phyloP scores from a whole-genome alignment of 2,329 filamentous ascomycete genomes.

The Xylaria sp. region DNA sequence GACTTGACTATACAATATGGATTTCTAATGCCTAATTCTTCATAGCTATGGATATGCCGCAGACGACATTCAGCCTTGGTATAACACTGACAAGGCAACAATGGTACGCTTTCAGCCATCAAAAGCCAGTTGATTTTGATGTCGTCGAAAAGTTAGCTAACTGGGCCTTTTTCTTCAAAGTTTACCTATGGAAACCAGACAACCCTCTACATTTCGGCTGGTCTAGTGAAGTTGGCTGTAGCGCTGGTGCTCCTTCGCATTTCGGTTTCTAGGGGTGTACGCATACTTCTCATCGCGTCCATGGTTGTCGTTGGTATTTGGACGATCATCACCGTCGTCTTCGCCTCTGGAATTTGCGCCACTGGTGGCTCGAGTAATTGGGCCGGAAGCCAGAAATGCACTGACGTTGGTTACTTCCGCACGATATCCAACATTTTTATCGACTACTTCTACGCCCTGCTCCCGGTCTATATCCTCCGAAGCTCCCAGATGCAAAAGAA shows the following conservation, averaged over 20 bases:
- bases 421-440: conserved; percentile 52
- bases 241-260: conserved; percentile 51
- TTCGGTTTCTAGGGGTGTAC: conserved; percentile 41
- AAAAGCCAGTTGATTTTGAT: neutral
- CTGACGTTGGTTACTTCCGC: conserved; percentile 48
- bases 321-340: conserved; percentile 50
- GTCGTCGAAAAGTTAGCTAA: conserved; percentile 29
- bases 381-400: conserved; percentile 46
- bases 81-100: conserved; percentile 37
- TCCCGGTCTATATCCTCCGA: conserved; percentile 49
- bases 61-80: conserved; percentile 43
- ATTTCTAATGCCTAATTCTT: conserved; percentile 8
- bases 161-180: conserved; percentile 31
- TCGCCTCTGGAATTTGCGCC: conserved; percentile 49
- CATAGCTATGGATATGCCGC: conserved; percentile 48
- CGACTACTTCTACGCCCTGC: conserved; percentile 51
- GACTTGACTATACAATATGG: neutral
- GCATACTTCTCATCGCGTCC: conserved; percentile 43
- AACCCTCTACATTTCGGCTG: conserved; percentile 49
- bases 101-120: conserved; percentile 31
- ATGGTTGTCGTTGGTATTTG: conserved; percentile 47
- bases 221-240: conserved; percentile 50
- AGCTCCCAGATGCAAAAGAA: conserved; percentile 45
- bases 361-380: conserved; percentile 47
- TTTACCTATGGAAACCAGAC: conserved; percentile 50